Evolutionary conservation across 495 filamentous ascomycete species (phyloP).

Genomic region (Penicillium riverlandense): DNA sequence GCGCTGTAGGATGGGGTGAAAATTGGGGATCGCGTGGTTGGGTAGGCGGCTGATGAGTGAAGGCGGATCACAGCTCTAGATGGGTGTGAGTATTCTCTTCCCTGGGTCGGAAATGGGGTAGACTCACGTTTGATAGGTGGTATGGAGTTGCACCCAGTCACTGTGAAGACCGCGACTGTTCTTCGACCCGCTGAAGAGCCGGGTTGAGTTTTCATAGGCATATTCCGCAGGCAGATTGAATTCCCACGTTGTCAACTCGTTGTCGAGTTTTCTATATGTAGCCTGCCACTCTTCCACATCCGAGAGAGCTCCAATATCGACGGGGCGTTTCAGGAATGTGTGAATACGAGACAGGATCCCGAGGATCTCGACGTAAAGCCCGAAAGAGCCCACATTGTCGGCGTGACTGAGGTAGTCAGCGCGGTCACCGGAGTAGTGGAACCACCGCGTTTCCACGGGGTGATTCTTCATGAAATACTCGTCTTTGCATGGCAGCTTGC

Average conservation of each 20-base stretch:
- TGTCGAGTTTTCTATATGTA: conserved; percentile 78
- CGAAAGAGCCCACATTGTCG: conserved; percentile 79
- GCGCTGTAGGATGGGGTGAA: conserved; percentile 82
- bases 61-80: conserved; percentile 74
- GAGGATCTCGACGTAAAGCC: conserved; percentile 79
- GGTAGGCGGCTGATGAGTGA: conserved; percentile 89
- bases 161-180: conserved; percentile 60
- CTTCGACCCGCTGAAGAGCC: conserved; percentile 58
- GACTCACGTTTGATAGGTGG: conserved; percentile 62
- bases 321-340: conserved; percentile 74
- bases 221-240: conserved; percentile 75
- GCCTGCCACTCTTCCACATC: conserved; percentile 86
- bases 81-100: conserved; percentile 15
- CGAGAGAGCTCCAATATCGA: conserved; percentile 74
- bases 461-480: conserved; percentile 79
- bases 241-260: conserved; percentile 71
- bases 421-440: conserved; percentile 45
- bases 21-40: conserved; percentile 74
- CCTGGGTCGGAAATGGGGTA: neutral
- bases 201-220: conserved; percentile 60
- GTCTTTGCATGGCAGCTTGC: conserved; percentile 78
- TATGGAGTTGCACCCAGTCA: conserved; percentile 86
- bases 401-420: conserved; percentile 60
- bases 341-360: conserved; percentile 82
- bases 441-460: conserved; percentile 77